Evolutionary conservation across 2,329 filamentous ascomycete species (phyloP).

Genomic region (Chaetomiaceae sp.): DNA sequence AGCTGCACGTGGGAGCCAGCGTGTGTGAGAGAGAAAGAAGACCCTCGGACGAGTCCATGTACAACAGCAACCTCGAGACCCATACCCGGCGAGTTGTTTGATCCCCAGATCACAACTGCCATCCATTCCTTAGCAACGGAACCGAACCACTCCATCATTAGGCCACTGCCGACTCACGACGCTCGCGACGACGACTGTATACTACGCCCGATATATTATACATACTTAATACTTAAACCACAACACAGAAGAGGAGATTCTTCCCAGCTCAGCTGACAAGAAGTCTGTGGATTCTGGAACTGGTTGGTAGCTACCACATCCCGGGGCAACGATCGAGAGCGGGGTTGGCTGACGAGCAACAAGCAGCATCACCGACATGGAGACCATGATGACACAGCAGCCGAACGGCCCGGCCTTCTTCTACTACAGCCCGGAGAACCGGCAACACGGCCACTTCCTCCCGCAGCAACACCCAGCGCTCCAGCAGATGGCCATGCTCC

Average conservation of each 20-base stretch:
- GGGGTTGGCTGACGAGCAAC: constrained; percentile 22
- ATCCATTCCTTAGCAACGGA: constrained; percentile 42
- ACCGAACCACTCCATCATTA: constrained; percentile 37
- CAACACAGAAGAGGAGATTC: constrained; percentile 9
- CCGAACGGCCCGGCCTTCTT: constrained; percentile 74
- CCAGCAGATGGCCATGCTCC: constrained; percentile 51
- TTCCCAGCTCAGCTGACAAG: neutral
- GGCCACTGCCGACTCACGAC: constrained; percentile 31
- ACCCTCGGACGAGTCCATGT: constrained; percentile 32
- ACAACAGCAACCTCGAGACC: constrained; percentile 31
- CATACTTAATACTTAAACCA: constrained; percentile 28
- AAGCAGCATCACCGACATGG: constrained; percentile 51
- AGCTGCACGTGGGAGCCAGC: constrained; percentile 5
- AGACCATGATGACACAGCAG: constrained; percentile 54
- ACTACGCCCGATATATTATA: constrained; percentile 29
- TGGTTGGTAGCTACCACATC: constrained; percentile 30
- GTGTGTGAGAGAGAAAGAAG: neutral
- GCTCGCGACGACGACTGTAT: constrained; percentile 30
- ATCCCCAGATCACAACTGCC: constrained; percentile 34
- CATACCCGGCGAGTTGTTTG: constrained; percentile 33
- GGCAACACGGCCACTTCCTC: constrained; percentile 73
- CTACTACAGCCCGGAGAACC: constrained; percentile 77
- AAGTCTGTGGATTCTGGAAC: constrained; percentile 18
- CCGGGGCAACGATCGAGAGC: neutral
- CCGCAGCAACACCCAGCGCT: constrained; percentile 40